Evolutionary conservation across 2,329 filamentous ascomycete genomes (phyloP).

Genomic region (Phialophora verrucosa): DNA sequence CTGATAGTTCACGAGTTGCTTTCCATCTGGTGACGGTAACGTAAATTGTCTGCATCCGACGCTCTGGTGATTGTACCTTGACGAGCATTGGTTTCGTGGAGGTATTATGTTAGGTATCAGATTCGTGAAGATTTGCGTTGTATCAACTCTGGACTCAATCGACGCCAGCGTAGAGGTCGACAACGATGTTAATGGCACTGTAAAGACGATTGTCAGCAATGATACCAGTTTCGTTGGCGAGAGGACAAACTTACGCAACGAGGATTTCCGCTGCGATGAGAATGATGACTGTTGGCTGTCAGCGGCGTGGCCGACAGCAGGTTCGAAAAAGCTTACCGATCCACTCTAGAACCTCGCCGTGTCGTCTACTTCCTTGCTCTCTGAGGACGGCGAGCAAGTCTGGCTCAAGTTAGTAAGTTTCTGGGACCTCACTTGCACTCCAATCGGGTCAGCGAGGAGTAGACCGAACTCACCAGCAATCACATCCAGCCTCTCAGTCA

Average conservation of each 20-base stretch:
- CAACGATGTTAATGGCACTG: conserved; percentile 83
- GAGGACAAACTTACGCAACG: conserved; percentile 61
- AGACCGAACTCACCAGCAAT: conserved; percentile 57
- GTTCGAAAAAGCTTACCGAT: conserved; percentile 65
- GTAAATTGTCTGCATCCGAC: not conserved
- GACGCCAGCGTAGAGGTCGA: conserved; percentile 80
- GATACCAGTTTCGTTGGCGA: not conserved
- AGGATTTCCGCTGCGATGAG: conserved; percentile 95
- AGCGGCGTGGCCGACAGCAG: conserved; percentile 16
- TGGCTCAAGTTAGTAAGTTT: conserved; percentile 43
- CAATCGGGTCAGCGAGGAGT: not conserved
- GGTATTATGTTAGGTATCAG: not conserved
- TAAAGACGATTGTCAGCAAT: conserved; percentile 14
- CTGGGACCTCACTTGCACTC: not conserved
- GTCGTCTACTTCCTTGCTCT: conserved; percentile 91
- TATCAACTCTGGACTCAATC: conserved; percentile 52
- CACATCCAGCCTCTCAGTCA: conserved; percentile 89
- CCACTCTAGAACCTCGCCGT: conserved; percentile 88
- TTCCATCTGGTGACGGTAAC: not conserved
- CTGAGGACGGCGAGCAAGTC: conserved; percentile 92
- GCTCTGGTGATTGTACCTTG: not conserved
- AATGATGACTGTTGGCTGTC: conserved; percentile 72
- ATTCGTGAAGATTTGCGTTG: not conserved
- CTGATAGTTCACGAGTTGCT: not conserved
- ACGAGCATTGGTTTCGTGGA: not conserved